Conservation (phyloP, 331 rosid species). For the Acacia pycnantha region DNA sequence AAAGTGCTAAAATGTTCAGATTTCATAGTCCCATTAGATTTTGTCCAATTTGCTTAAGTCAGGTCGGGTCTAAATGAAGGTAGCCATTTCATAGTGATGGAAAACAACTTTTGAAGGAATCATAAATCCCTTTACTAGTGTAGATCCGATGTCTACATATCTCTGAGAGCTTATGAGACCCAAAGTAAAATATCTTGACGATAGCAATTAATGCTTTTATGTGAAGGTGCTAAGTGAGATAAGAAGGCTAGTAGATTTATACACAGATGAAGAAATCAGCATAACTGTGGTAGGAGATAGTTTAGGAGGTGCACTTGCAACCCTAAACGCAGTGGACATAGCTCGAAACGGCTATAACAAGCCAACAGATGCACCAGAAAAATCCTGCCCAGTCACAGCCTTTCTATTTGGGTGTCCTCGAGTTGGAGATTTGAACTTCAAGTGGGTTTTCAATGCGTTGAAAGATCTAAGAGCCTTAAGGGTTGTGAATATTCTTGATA, state of each 20-base stretch:
- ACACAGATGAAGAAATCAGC: constrained; percentile 33
- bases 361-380: background rate
- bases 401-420: constrained; percentile 24
- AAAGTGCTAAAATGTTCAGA: no score
- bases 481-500: constrained; percentile 19
- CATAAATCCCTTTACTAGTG: no score
- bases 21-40: no score
- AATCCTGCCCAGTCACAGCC: constrained; percentile 28
- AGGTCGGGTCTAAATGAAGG: no score
- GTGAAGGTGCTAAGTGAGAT: constrained; percentile 27
- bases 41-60: no score
- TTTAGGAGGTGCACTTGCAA: constrained; percentile 38
- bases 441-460: background rate
- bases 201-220: background rate
- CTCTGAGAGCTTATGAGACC: no score
- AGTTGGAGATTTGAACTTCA: constrained; percentile 24
- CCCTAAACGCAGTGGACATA: constrained; percentile 35
- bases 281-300: constrained; percentile 38
- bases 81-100: no score
- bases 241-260: constrained; percentile 1
- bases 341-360: constrained; percentile 26
- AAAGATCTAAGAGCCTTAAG: constrained; percentile 26
- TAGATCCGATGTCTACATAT: no score
- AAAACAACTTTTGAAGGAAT: no score
- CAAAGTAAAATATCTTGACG: background rate